Evolutionary conservation across 495 filamentous ascomycete genomes (phyloP).

Genomic region (Penicillium manginii): DNA sequence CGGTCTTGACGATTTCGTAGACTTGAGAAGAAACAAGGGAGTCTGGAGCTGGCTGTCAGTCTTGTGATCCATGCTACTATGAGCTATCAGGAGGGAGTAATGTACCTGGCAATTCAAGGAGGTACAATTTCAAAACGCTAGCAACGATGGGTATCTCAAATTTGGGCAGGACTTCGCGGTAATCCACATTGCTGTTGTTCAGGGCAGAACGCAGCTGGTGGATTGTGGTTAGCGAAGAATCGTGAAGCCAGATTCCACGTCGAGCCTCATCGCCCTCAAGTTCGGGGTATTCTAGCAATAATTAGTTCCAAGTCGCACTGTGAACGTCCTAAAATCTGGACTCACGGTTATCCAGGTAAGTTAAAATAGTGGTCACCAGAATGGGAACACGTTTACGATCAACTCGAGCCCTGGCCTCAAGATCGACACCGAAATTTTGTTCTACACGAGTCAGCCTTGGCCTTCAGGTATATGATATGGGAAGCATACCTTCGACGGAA

Average conservation of each 20-base stretch:
- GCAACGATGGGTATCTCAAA: constrained; percentile 95
- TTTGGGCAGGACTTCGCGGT: constrained; percentile 73
- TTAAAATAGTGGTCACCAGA: constrained; percentile 89
- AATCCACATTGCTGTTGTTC: constrained; percentile 87
- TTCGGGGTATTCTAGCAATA: constrained; percentile 77
- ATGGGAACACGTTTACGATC: constrained; percentile 95
- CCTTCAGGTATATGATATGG: not conserved
- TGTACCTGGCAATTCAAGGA: constrained; percentile 92
- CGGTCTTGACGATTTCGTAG: constrained; percentile 98
- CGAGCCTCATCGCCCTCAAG: constrained; percentile 96
- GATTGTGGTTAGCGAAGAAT: constrained; percentile 83
- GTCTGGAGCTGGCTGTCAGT: constrained; percentile 54
- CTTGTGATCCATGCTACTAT: not conserved
- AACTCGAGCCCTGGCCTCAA: constrained; percentile 89
- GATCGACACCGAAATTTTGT: constrained; percentile 95
- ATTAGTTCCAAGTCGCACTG: constrained; percentile 15
- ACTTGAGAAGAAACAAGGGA: constrained; percentile 97
- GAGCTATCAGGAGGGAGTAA: constrained; percentile 9
- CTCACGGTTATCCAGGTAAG: constrained; percentile 86
- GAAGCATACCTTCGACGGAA: constrained; percentile 72
- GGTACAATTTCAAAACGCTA: constrained; percentile 90
- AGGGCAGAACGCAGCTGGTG: constrained; percentile 80
- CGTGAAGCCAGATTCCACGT: constrained; percentile 89
- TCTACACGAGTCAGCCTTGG: constrained; percentile 54
- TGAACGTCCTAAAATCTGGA: not conserved